Evolutionary conservation across 1,284 basidiomycete genomes (phyloP), one percentile per base, ranked within the genome.

Genomic region (Filobasidium uniguttulatum): DNA sequence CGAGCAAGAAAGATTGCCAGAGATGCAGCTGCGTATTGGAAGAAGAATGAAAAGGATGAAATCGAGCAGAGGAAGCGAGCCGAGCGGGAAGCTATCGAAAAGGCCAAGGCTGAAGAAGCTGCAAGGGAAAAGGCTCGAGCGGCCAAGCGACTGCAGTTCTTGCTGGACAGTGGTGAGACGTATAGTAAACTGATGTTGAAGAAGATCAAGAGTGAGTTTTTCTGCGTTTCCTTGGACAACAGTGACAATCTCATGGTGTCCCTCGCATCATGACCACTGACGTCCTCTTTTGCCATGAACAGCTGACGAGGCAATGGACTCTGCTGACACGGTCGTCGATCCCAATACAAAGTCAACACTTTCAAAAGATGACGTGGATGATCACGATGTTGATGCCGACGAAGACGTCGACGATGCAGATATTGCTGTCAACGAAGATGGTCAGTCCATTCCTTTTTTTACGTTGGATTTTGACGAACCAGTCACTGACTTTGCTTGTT

Each of bases 181-280:
- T 99, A 98, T 72, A 94, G 88, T 59, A 94, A 99, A 73, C 98
- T 98, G 75, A 89, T 99, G 53, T 93, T 94, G 34, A 96, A 83
- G 71, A 98, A 98, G 72, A 78, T 98, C 60, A 96, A 94, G 73
- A 97, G 85, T 87, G 65, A 61, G 81, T 73, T 29, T 29, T 9
- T 15, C 47, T 29, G 5, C 14, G 7, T 26, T 28, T 5, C 12
- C 35, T 5, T 41, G 12, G 6, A 22, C 7, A 23, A 6, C 12
- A 5, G 9, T 17, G 26, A n/a, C 33, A 41, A 12, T 25, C 20
- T 15, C 23, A 14, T 30, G 23, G 15, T 17, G 43, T 46, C 20
- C 48, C 22, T 34, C 48, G 36, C 45, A 40, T 44, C 28, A 41
- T 48, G 28, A 53, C 46, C 25, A 12, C 6, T 8, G 38, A 19